Conservation (phyloP, 208 protist genomes). For the Leishmania arabica region DNA sequence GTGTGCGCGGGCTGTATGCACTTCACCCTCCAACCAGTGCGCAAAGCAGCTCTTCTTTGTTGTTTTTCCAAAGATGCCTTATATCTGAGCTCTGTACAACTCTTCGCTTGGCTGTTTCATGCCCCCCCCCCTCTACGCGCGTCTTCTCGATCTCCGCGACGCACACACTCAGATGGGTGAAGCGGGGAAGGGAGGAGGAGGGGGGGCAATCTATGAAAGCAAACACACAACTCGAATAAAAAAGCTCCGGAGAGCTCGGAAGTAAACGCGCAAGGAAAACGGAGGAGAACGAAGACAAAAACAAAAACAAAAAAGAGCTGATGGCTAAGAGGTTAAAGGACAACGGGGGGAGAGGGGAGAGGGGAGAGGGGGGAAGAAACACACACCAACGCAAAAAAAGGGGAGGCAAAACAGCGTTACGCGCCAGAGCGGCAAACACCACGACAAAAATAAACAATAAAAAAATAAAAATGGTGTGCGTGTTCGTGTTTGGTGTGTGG, state of each 20-base stretch:
- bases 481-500: background rate
- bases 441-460: background rate
- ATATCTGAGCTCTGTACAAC: background rate
- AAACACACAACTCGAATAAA: background rate
- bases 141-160: background rate
- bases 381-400: background rate
- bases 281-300: background rate
- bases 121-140: background rate
- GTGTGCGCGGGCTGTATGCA: background rate
- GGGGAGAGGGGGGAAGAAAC: no score
- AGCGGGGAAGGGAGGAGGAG: background rate
- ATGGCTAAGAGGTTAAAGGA: background rate
- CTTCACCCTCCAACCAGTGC: background rate
- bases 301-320: no score
- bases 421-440: background rate
- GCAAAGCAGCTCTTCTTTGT: background rate
- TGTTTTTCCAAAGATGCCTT: background rate
- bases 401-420: background rate
- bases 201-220: background rate
- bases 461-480: background rate
- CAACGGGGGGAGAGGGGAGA: no score
- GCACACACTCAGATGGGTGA: background rate
- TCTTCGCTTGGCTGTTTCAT: background rate
- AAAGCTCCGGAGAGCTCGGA: background rate
- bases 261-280: background rate